Base-by-base conservation (phyloP, 2,329 filamentous ascomycete species). In the Stemphylium lycopersici region DNA sequence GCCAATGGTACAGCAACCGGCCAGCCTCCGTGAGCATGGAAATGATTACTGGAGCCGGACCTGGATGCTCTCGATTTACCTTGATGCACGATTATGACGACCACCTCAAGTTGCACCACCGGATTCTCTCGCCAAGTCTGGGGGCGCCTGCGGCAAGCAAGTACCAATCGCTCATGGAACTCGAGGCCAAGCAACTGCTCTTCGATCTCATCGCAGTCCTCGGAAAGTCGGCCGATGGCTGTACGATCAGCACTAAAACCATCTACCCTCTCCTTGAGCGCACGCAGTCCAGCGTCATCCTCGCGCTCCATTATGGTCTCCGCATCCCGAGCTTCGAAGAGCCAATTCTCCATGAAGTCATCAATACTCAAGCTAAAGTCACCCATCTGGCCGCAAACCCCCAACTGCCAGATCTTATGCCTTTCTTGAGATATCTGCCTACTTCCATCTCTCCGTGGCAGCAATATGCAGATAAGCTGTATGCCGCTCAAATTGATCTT, bases 31-130 rank as follows among this genome's bases (percentile, higher is more conserved):
- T 56, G 22, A 56, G 54, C 44, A 56, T 56, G 54, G 54, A 56
- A 7, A 56, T 56, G 54, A 56, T 56, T 12, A 56, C 54, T 1
- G 54, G 54, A 34, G 54, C 54, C 10, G 26, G 29, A 13, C 54
- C 54, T n/a, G 54, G 54, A 10, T 33, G 44, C 29, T 56, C 54
- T 22, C 33, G 54, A 20, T 56, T 56, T 6, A 56, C 54, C 15
- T 34, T 56, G 40, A 56, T 56, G 54, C 54, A 56, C 36, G 54
- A 56, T 29, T 56, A 56, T 38, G 54, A 56, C 39, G 54, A 56
- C 10, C 44, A 56, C 26, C 54, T 56, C 20, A 56, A 41, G 40
- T 36, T 56, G 31, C 54, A 56, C 34, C 54, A 56, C 15, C 54
- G 54, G 15, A 22, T 56, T 20, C 49, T 56, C 8, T 47, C 54